Conservation (phyloP, 441 rosid species). For the Adansonia madagascariensis region DNA sequence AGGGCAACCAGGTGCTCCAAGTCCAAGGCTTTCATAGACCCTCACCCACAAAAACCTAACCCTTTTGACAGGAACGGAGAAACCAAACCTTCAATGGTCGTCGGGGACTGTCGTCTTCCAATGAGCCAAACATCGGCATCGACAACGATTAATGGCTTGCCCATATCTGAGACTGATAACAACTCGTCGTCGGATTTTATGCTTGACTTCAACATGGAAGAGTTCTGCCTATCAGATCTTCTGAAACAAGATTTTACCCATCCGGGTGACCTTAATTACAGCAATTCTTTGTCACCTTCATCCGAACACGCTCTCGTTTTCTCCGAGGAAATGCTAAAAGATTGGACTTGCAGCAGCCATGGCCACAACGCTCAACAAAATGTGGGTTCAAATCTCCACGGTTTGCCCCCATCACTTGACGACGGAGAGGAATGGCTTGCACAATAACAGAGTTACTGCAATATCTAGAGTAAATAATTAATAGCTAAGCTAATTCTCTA, state of each 20-base stretch:
- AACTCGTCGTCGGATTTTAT: conserved; percentile 14
- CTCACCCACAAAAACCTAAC: background rate
- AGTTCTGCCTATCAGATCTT: conserved; percentile 33
- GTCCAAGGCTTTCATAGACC: conserved; percentile 20
- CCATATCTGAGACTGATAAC: background rate
- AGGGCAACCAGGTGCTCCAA: conserved; percentile 28
- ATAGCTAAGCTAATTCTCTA: too few relatives aligned
- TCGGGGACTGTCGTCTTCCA: background rate
- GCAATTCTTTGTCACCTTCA: conserved; percentile 8
- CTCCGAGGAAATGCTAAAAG: background rate
- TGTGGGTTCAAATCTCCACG: background rate
- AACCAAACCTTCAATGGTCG: background rate
- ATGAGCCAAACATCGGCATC: background rate
- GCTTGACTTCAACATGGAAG: conserved; percentile 34
- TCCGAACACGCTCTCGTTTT: conserved; percentile 1
- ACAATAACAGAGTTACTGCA: background rate
- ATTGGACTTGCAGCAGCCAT: background rate
- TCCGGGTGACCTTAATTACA: background rate
- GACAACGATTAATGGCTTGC: background rate
- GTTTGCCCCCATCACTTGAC: background rate
- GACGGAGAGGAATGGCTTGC: conserved; percentile 3
- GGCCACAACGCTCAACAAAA: background rate
- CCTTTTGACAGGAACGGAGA: background rate
- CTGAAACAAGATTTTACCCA: conserved; percentile 23
- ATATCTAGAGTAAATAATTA: too few relatives aligned